Base-by-base conservation (phyloP, 163 green algal species). In the Volvox carteri region DNA sequence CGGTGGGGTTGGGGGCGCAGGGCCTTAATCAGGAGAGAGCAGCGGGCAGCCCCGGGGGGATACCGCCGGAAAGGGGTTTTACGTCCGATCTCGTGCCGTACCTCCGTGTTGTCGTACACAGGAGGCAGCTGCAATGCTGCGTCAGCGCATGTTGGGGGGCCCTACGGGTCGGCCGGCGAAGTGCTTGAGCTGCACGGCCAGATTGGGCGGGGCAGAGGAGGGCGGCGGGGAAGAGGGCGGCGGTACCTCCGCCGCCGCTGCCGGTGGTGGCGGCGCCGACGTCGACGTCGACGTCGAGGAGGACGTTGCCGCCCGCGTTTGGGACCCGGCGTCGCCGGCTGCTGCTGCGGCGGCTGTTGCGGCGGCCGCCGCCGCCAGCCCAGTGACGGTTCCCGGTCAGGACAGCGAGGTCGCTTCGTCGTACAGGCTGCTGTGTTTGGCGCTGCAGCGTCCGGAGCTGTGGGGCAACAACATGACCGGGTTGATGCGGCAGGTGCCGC, bases 381-480 rank as follows among this genome's bases (percentile, higher is more conserved):
- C 78, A 4, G 78, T 86, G 9, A 37, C 30, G 37, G 60, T 86
- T 0, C 0, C 60, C 30, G 78, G 78, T 21, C 78, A 86, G 78
- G 78, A 86, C 30, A 30, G 23, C 28, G 78, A 86, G 78, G 39
- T 86, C 56, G 78, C 58, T 8, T 60, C 78, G 21, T 44, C 39
- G 37, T 86, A 86, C 78, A 11, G 60, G 42, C 30, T 86, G 60
- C 42, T 86, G 58, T 48, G 25, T 8, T n/a, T 86, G 78, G 78
- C 60, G 28, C 42, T 86, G 62, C 78, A 86, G 78, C 78, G 78
- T 41, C 78, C 78, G 1, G 78, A 86, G 78, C 78, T 86, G 42
- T 86, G 78, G 78, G 60, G 52, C 25, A 67, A 73, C 42, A 60
- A 86, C 60, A 67, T 77, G 60, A 67, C 41, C n/a, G 60, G n/a